Percentiles rank a stretch among this genome's conserved stretches.
These are phyloP conservation scores for Picea engelmannii DNA, from an alignment of 83 land plant genomes.

Conservation along the genomic window DNA sequence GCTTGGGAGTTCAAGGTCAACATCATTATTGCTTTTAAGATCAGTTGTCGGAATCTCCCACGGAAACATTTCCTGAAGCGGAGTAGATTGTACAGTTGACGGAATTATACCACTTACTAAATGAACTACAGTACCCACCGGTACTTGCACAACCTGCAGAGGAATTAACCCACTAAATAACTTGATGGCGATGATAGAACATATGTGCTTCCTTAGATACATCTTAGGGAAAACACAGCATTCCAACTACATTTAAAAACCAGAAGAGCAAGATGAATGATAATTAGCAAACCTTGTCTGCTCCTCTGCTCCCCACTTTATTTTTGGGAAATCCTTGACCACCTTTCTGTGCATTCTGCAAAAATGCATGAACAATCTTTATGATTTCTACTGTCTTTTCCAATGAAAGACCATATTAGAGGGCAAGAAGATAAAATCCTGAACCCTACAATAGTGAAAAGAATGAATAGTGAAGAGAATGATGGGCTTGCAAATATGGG, in stretches of 20 bases:
- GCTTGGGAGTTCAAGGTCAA: background rate
- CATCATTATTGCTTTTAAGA: background rate
- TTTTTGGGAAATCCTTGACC: conserved; percentile 82
- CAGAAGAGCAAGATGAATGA: background rate
- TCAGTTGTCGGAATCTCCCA: conserved; percentile 57
- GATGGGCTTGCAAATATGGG: background rate
- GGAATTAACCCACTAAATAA: background rate
- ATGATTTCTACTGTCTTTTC: background rate
- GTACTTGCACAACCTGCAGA: conserved; percentile 79
- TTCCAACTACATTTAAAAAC: background rate
- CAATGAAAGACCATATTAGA: background rate
- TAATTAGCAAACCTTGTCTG: conserved; percentile 66
- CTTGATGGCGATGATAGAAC: background rate
- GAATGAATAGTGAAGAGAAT: background rate
- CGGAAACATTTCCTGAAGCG: conserved; percentile 36
- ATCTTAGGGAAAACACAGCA: conserved; percentile 3
- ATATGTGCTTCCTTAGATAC: background rate
- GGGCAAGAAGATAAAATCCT: no score
- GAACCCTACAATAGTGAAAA: background rate
- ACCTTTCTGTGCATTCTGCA: conserved; percentile 63
- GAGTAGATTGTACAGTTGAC: conserved; percentile 26
- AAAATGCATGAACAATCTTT: background rate
- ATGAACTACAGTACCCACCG: conserved; percentile 95
- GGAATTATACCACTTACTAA: conserved; percentile 76
- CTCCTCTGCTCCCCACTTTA: conserved; percentile 80